phyloP scores from a whole-genome alignment of 2,329 filamentous ascomycete species.

The Aspergillus pseudoterreus region DNA sequence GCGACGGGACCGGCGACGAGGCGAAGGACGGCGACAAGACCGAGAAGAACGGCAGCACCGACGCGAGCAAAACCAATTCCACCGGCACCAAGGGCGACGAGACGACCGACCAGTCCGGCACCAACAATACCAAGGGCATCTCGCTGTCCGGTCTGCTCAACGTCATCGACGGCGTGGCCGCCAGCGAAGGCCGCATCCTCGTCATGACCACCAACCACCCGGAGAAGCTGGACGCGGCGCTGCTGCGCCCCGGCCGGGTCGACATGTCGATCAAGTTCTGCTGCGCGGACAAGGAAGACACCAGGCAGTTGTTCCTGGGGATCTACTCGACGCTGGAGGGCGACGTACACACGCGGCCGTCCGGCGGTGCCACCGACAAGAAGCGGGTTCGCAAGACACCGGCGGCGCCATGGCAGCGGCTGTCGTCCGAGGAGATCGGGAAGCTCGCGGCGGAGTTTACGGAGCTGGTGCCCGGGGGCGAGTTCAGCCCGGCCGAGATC shows the following conservation, averaged over 20 bases:
- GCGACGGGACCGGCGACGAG: slow-evolving; percentile 33
- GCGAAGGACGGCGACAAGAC: slow-evolving; percentile 15
- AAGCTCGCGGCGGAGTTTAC: slow-evolving; percentile 30
- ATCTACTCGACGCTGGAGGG: slow-evolving; percentile 34
- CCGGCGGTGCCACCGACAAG: neutral
- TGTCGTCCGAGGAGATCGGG: slow-evolving; percentile 18
- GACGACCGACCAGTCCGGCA: slow-evolving; percentile 8
- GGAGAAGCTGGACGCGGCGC: slow-evolving; percentile 61
- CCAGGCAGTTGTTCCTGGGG: slow-evolving; percentile 38
- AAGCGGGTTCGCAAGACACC: neutral
- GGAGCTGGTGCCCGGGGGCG: slow-evolving; percentile 25
- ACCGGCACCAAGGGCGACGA: neutral
- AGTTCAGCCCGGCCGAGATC: slow-evolving; percentile 40
- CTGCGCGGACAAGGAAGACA: slow-evolving; percentile 31
- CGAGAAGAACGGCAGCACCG: neutral
- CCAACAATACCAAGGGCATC: slow-evolving; percentile 42
- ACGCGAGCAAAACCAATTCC: neutral
- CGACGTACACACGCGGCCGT: slow-evolving; percentile 17
- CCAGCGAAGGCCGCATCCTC: slow-evolving; percentile 65
- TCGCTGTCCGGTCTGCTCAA: slow-evolving; percentile 67
- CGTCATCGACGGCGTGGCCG: slow-evolving; percentile 66
- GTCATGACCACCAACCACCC: slow-evolving; percentile 71
- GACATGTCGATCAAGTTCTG: slow-evolving; percentile 62
- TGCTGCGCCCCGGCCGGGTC: slow-evolving; percentile 64
- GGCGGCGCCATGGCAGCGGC: slow-evolving; percentile 4